phyloP scores from a whole-genome alignment of 768 basidiomycete species.

The Trametes coccinea region DNA sequence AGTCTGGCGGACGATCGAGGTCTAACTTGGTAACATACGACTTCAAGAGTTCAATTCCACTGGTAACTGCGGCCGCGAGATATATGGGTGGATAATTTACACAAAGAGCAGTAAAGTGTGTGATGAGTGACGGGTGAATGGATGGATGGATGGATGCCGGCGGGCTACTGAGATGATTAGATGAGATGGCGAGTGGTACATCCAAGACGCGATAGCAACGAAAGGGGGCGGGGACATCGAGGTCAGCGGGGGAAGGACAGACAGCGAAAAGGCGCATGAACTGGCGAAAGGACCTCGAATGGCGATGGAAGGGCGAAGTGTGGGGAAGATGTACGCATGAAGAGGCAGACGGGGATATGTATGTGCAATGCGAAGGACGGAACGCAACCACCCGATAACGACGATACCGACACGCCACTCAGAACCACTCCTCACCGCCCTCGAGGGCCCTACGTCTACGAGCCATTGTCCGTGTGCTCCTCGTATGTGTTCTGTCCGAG shows the following conservation, averaged over 20 bases:
- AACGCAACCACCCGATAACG: neutral
- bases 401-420: neutral
- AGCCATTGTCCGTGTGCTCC: slow-evolving; percentile 12
- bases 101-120: slow-evolving; percentile 13
- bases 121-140: neutral
- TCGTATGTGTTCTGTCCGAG: slow-evolving; percentile 1
- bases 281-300: neutral
- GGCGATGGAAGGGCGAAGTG: neutral
- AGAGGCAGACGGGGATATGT: too few relatives aligned
- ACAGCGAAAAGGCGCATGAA: neutral
- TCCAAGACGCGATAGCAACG: neutral
- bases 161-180: slow-evolving; percentile 5
- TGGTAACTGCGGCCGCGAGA: neutral
- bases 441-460: slow-evolving; percentile 8
- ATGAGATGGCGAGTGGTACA: slow-evolving; percentile 11
- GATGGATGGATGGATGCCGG: neutral
- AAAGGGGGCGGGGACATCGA: neutral
- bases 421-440: neutral
- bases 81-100: slow-evolving; percentile 18
- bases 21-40: neutral
- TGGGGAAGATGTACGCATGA: neutral
- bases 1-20: too few relatives aligned
- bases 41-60: neutral
- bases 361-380: too few relatives aligned
- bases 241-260: neutral